Base-by-base conservation (phyloP, 2,329 filamentous ascomycete genomes). In the Claviceps pazoutovae region DNA sequence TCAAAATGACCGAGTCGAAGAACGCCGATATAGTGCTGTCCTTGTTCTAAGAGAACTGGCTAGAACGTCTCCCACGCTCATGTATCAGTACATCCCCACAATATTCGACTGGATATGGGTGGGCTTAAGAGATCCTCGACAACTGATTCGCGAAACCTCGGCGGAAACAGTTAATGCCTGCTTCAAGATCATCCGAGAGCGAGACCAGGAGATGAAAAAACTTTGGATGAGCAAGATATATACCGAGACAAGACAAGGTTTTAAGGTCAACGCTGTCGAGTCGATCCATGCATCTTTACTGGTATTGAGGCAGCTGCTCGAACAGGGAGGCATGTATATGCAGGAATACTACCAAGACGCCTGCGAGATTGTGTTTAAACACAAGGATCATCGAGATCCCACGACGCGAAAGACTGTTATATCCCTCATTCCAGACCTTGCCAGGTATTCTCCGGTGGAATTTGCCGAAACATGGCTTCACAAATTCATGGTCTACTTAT, bases 301-400 rank as follows among this genome's bases (percentile, higher is more conserved):
- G 19, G 89, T 94, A 1, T 77, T 97, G 61, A 94, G 91, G 66
- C 91, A 97, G 69, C 78, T 98, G 47, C 80, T 98, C 17, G 81
- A 93, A 56, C 91, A 95, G 65, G 93, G 93, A 50, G 90, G 89
- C 60, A 98, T 98, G 91, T 98, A 95, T 68, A 97, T 98, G 93
- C 89, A 95, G 61, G 87, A 90, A 41, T 82, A 90, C 63, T 98
- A 97, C 67, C 81, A 84, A 53, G 88, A 95, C 59, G 84, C 88
- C 11, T 97, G 91, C 65, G 93, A 98, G 56, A 90, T 93, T 56
- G 87, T 96, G 38, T 83, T 91, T 57, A 85, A 86, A 55, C 87
- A 95, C 66, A 95, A 95, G 66, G 93, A 98, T 59, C 88, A 97
- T 60, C 82, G 88, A 51, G 94, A 98, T 59, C 73, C 82, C 4